Base-by-base conservation (phyloP, 2,329 filamentous ascomycete genomes). In the Bertia moriformis region DNA sequence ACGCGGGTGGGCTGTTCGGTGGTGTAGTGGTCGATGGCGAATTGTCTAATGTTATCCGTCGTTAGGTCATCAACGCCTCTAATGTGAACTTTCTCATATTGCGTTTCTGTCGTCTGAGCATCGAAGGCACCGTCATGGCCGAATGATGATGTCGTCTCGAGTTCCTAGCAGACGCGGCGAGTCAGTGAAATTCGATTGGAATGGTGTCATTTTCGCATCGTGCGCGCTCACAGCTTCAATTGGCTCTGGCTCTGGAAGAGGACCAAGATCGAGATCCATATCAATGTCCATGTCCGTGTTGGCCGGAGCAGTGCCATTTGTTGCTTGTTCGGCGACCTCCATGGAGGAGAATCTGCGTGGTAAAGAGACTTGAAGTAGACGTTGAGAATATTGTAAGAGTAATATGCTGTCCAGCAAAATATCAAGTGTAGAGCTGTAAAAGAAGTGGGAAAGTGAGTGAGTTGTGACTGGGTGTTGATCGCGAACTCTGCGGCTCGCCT, bases 61-160 rank as follows among this genome's bases (percentile, higher is more conserved):
- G 70, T 73, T 49, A 83, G 63, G 45, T 74, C 70, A 48, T 78
- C 70, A 3, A 83, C 64, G 22, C 78, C 78, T 44, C 72, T 67
- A 38, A 85, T 58, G 53, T 83, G 73, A 36, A 83, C 61, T 47
- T 78, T 76, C 45, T 75, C 60, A 19, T 61, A 56, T 18, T 42
- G 39, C 5, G 47, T 29, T 13, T 46, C 38, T 18, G 43, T 19
- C 13, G 30, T 35, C 24, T 41, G 32, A 7, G 38, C 19, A 17
- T 41, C 42, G 14, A 37, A 14, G 2, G 20, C 7, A 15, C 18
- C 13, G 38, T 36, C 15, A 19, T 18, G 29, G 22, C 19, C 18
- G 17, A 13, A 15, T 18, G 36, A 37, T 24, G 40, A 36, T 33
- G 29, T 15, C 7, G 32, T 35, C 10, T 13, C 32, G 32, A 15